Percentiles rank a stretch among this genome's conserved stretches.
Evolutionary conservation across 106 monocot species (phyloP).

Genomic region (Narthecium ossifragum): DNA sequence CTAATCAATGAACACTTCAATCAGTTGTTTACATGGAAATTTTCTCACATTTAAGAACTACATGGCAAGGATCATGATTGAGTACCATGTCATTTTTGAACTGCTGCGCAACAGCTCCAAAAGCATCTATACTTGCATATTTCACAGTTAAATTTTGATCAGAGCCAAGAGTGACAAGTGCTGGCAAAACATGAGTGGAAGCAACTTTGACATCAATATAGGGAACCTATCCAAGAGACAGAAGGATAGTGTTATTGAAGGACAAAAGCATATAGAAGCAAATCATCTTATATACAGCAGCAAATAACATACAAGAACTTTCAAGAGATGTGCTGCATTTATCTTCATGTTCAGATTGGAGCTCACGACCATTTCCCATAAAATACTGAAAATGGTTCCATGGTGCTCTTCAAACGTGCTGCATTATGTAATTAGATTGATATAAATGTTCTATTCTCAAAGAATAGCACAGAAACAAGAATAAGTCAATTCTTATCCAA

Average conservation of each 20-base stretch:
- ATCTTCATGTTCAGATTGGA: slow-evolving; percentile 70
- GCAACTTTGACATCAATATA: slow-evolving; percentile 86
- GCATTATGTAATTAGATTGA: too few relatives aligned
- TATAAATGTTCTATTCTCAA: too few relatives aligned
- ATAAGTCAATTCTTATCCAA: too few relatives aligned
- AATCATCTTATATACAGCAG: not conserved
- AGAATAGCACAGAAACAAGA: too few relatives aligned
- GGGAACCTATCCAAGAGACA: slow-evolving; percentile 51
- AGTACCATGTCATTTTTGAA: slow-evolving; percentile 91
- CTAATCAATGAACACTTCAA: too few relatives aligned
- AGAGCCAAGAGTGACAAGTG: slow-evolving; percentile 92
- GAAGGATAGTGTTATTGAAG: not conserved
- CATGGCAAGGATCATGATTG: slow-evolving; percentile 1
- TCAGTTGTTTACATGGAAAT: too few relatives aligned
- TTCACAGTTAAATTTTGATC: slow-evolving; percentile 93
- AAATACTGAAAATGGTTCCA: slow-evolving; percentile 66
- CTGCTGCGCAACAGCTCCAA: slow-evolving; percentile 92
- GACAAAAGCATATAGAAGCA: not conserved
- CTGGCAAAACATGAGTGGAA: slow-evolving; percentile 91
- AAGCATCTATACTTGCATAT: slow-evolving; percentile 96
- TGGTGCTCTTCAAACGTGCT: slow-evolving; percentile 87
- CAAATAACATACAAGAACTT: slow-evolving; percentile 65
- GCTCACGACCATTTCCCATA: slow-evolving; percentile 99
- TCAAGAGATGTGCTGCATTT: slow-evolving; percentile 77
- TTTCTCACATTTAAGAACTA: too few relatives aligned